A percentile compares a stretch with the other conserved stretches of the same genome.
Conservation (phyloP, 116 monocot species). For the Cymodocea nodosa region DNA sequence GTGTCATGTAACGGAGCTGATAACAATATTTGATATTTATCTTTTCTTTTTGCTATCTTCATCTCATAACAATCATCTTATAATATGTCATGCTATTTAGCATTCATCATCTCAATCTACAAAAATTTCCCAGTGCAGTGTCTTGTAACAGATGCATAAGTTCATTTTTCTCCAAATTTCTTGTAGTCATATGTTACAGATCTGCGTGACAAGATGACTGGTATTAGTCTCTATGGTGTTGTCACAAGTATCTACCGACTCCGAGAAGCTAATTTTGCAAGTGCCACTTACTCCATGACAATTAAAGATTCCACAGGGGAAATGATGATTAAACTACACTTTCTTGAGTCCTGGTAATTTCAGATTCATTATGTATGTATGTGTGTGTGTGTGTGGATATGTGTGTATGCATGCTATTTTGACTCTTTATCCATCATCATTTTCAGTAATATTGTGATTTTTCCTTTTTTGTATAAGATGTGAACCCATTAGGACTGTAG, state of each 20-base stretch:
- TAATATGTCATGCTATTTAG: too few relatives aligned
- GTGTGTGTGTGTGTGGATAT: not conserved
- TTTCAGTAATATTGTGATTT: not conserved
- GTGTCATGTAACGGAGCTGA: too few relatives aligned
- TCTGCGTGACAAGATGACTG: slow-evolving; percentile 74
- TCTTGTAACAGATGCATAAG: too few relatives aligned
- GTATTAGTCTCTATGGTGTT: slow-evolving; percentile 62
- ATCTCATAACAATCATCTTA: too few relatives aligned
- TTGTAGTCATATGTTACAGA: slow-evolving; percentile 58
- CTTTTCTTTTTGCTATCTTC: too few relatives aligned
- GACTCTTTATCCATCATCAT: not conserved
- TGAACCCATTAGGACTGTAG: too few relatives aligned
- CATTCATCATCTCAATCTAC: too few relatives aligned
- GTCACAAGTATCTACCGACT: slow-evolving; percentile 33
- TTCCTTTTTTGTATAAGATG: too few relatives aligned
- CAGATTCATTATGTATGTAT: not conserved
- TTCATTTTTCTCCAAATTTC: not conserved
- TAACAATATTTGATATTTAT: too few relatives aligned
- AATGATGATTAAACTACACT: slow-evolving; percentile 50
- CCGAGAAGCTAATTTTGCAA: slow-evolving; percentile 20
- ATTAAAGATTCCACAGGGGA: slow-evolving; percentile 66
- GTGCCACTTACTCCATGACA: slow-evolving; percentile 36
- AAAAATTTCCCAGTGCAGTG: too few relatives aligned
- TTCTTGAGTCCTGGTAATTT: slow-evolving; percentile 52
- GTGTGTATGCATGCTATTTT: too few relatives aligned